Evolutionary conservation across 2,329 filamentous ascomycete species (phyloP), one percentile per base, ranked within the genome.

Genomic region (Elsinoe arachidis): DNA sequence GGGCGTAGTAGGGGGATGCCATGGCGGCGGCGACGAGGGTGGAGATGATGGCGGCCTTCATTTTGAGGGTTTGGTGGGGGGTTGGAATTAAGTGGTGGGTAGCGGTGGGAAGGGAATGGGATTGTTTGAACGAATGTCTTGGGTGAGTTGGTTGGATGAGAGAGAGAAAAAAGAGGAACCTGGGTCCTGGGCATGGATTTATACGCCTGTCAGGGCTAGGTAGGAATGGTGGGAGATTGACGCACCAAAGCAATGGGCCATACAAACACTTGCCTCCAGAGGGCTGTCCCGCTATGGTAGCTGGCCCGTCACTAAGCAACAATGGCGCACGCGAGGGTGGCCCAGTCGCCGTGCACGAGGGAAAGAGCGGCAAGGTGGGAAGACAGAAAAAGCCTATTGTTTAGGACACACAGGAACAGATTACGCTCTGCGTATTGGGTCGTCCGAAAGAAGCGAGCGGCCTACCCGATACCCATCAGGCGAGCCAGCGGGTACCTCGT

Each of bases 21-120:
- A 74, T 63, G 63, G 69, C 71, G 62, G 58, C 63, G 59, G 69
- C 73, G 54, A 46, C 41, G 54, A 56, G 30, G 54, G 41, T 26
- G 57, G 62, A 61, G 53, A 62, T 59, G 49, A 57, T 56, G 71
- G 61, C 60, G 55, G 60, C 63, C 72, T 74, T 76, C 77, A 79
- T 79, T 62, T 72, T 78, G 74, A 69, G 62, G 56, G 56, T 54
- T 56, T 37, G 38, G 53, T 26, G 38, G 38, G 44, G 23, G 39
- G 1, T 34, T 37, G 26, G n/a, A 14, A n/a, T 34, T 26, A 33
- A n/a, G 17, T 43, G 14, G 38, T 41, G 10, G 53, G 14, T 23
- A 19, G 23, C 7, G 19, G 14, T 34, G 34, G 33, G 21, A 26
- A 11, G 30, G 53, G 30, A 21, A 30, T 19, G 44, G 54, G 26